Conservation (phyloP, 2,329 filamentous ascomycete species). For the Hymenoscyphus salicellus region DNA sequence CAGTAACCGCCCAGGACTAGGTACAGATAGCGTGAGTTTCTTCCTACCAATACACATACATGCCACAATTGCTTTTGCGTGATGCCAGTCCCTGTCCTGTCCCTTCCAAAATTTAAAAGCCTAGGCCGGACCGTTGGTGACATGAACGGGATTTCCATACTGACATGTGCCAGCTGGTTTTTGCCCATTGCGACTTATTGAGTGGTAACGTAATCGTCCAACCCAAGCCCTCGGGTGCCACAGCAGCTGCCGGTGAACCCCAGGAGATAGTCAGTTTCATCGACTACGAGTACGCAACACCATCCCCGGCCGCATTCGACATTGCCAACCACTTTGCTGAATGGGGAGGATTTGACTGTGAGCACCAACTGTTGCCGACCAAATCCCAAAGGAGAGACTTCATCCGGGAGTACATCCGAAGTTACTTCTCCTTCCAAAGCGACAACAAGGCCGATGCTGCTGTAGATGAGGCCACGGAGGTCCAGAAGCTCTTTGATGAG, state of each 20-base stretch:
- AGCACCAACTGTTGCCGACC: constrained; percentile 79
- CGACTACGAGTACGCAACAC: constrained; percentile 96
- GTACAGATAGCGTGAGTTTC: constrained; percentile 65
- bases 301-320: constrained; percentile 92
- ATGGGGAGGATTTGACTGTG: constrained; percentile 96
- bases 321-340: constrained; percentile 97
- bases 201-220: constrained; percentile 93
- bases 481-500: constrained; percentile 69
- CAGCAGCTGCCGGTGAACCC: constrained; percentile 37
- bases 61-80: neutral
- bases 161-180: constrained; percentile 63
- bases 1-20: constrained; percentile 73
- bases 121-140: constrained; percentile 3
- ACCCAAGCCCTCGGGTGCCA: constrained; percentile 41
- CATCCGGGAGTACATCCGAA: constrained; percentile 74
- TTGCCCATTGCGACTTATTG: constrained; percentile 94
- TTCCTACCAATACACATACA: constrained; percentile 9
- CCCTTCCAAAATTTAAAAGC: neutral
- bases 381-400: constrained; percentile 74
- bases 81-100: constrained; percentile 1
- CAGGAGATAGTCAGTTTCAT: constrained; percentile 75
- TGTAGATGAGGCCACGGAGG: constrained; percentile 57
- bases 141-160: constrained; percentile 9
- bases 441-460: neutral
- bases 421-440: constrained; percentile 57